Evolutionary conservation across 2,329 filamentous ascomycete species (phyloP).

Genomic region (Alternaria conjuncta): DNA sequence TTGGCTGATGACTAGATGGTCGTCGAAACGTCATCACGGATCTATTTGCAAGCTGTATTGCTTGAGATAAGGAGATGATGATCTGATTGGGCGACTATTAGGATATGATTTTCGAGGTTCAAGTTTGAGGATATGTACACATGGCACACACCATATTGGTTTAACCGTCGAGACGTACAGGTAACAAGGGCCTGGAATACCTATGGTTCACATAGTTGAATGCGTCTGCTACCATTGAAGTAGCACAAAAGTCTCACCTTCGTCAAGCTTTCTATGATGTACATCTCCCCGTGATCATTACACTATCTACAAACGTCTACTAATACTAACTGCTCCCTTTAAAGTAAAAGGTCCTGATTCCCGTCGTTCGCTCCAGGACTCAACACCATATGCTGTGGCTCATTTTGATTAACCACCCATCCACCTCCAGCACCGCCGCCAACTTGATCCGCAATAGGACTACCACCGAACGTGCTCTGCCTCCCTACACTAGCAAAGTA

Average conservation of each 20-base stretch:
- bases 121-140: background rate
- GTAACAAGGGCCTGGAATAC: background rate
- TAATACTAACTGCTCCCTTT: background rate
- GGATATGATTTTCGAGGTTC: background rate
- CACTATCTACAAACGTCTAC: background rate
- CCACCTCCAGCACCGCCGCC: constrained; percentile 32
- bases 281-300: background rate
- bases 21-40: background rate
- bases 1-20: constrained; percentile 46
- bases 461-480: constrained; percentile 46
- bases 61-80: background rate
- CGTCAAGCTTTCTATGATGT: background rate
- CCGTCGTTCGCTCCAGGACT: constrained; percentile 37
- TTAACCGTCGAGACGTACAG: background rate
- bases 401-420: constrained; percentile 48
- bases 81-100: background rate
- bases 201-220: background rate
- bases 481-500: constrained; percentile 74
- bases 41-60: background rate
- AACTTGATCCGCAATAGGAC: constrained; percentile 39
- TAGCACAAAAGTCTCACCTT: background rate
- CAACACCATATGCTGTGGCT: constrained; percentile 39
- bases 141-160: background rate
- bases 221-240: background rate
- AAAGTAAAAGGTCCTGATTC: constrained; percentile 41